phyloP scores from a whole-genome alignment of 2,329 filamentous ascomycete species.

The Aspergillus japonicus region DNA sequence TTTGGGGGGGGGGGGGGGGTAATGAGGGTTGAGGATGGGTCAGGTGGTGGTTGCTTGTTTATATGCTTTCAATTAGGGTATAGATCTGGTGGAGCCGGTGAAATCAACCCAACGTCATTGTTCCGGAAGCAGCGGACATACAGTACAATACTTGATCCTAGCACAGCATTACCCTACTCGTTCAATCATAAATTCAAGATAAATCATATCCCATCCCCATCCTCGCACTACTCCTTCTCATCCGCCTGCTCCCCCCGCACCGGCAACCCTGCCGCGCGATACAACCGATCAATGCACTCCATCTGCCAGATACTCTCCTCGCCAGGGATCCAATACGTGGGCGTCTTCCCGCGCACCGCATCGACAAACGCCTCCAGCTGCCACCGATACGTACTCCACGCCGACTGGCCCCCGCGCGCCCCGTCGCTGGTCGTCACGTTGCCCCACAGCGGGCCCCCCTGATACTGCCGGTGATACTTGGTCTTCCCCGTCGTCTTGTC shows the following conservation, averaged over 20 bases:
- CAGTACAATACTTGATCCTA: no score
- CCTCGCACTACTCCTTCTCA: not conserved
- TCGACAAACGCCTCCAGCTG: slow-evolving; percentile 54
- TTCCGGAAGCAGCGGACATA: not conserved
- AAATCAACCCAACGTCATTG: not conserved
- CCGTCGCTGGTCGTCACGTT: slow-evolving; percentile 23
- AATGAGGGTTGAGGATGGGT: not conserved
- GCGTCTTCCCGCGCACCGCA: slow-evolving; percentile 40
- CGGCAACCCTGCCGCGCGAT: not conserved
- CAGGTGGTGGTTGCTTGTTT: not conserved
- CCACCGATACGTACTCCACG: slow-evolving; percentile 49
- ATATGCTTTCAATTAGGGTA: not conserved
- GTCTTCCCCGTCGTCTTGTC: slow-evolving; percentile 24
- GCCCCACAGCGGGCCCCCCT: slow-evolving; percentile 33
- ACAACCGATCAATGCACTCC: slow-evolving; percentile 11
- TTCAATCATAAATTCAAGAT: no score
- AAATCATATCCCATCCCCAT: not conserved
- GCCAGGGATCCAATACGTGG: slow-evolving; percentile 41
- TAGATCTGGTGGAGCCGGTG: not conserved
- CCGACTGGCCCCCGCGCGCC: slow-evolving; percentile 29
- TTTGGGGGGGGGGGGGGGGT: not conserved
- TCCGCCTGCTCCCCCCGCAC: not conserved
- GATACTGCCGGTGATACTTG: slow-evolving; percentile 26
- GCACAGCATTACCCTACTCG: no score
- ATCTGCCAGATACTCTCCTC: slow-evolving; percentile 49